Evolutionary conservation across 2,329 filamentous ascomycete species (phyloP), one percentile per base, ranked within the genome.

Genomic region (Claviceps capensis): DNA sequence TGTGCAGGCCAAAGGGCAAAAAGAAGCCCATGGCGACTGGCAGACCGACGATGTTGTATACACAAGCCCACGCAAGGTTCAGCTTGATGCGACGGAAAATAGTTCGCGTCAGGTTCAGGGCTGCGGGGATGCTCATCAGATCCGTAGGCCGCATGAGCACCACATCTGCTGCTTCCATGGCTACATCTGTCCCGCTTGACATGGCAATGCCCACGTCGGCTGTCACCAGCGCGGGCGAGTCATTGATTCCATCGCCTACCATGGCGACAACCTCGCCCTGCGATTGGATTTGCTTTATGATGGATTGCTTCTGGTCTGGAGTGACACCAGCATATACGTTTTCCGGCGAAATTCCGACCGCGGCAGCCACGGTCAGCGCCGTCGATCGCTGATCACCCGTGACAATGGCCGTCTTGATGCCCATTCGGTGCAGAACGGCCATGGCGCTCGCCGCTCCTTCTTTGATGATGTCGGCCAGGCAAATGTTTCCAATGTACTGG

Each of bases 221-320:
- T 0, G 89, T 95, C 0, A 89, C 93, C 11, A 98, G 80, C 0
- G 93, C 93, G 0, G 93, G 93, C 0, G 89, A 95, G 71, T 98
- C 93, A 68, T 98, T 98, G 77, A 98, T 96, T 43, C 93, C 93
- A 66, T 98, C 93, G 50, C 93, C 90, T 14, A 97, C 90, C 93
- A 98, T 98, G 59, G 88, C 93, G 26, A 97, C 88, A 48, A 85
- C 74, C 60, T 89, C 79, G 55, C 88, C 88, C 49, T 75, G 68
- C 0, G 75, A 72, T 69, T 96, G 88, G 17, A 97, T 77, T 51
- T 84, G 72, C 48, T 81, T 79, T 60, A 98, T 77, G 59, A 97
- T 94, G 30, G 78, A 74, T 65, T 94, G 90, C 66, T 98, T 98
- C 69, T 95, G 86, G 57, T 88, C 84, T 0, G 93, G 93, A 4